phyloP scores from a whole-genome alignment of 139 green algal species.

The Chlamydomonas sphaeroides region DNA sequence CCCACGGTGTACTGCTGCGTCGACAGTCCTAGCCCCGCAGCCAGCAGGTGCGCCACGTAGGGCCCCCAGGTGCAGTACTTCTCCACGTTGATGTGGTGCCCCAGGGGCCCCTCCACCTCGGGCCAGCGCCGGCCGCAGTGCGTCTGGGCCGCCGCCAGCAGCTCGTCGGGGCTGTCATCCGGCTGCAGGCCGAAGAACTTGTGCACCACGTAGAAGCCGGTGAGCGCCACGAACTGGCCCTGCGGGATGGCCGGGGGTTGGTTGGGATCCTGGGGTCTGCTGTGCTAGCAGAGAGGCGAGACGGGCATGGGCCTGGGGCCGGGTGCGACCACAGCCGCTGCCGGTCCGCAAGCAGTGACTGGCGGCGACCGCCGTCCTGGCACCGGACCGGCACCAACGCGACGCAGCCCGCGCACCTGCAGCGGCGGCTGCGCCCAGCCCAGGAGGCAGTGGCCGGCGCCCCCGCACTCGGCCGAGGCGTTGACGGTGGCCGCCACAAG shows the following conservation, averaged over 20 bases:
- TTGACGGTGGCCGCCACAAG: slow-evolving; percentile 65
- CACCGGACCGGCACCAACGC: too few species aligned
- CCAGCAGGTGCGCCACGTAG: slow-evolving; percentile 78
- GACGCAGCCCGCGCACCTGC: slow-evolving; percentile 23
- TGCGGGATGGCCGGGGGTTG: too few species aligned
- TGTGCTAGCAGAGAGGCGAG: too few species aligned
- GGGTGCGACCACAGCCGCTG: too few species aligned
- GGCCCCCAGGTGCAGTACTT: slow-evolving; percentile 86
- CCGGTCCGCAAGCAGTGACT: too few species aligned
- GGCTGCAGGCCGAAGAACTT: slow-evolving; percentile 67
- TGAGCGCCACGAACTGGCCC: slow-evolving; percentile 64
- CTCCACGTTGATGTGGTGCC: slow-evolving; percentile 70
- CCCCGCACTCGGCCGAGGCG: slow-evolving; percentile 36
- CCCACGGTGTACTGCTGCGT: slow-evolving; percentile 61
- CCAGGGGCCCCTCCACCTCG: slow-evolving; percentile 24
- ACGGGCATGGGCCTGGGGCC: too few species aligned
- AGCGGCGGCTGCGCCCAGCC: slow-evolving; percentile 54
- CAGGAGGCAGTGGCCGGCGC: slow-evolving; percentile 56
- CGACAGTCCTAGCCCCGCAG: slow-evolving; percentile 66
- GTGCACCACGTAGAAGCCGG: slow-evolving; percentile 86
- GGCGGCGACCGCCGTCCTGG: too few species aligned
- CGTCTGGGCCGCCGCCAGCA: slow-evolving; percentile 42
- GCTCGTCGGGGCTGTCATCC: slow-evolving; percentile 39
- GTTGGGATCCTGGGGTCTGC: too few species aligned
- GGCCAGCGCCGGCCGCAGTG: slow-evolving; percentile 65